A percentile compares a stretch with the other conserved stretches of the same genome.
These are phyloP conservation scores for Viridothelium virens DNA, from an alignment of 495 filamentous ascomycete genomes.

Conservation along the genomic window DNA sequence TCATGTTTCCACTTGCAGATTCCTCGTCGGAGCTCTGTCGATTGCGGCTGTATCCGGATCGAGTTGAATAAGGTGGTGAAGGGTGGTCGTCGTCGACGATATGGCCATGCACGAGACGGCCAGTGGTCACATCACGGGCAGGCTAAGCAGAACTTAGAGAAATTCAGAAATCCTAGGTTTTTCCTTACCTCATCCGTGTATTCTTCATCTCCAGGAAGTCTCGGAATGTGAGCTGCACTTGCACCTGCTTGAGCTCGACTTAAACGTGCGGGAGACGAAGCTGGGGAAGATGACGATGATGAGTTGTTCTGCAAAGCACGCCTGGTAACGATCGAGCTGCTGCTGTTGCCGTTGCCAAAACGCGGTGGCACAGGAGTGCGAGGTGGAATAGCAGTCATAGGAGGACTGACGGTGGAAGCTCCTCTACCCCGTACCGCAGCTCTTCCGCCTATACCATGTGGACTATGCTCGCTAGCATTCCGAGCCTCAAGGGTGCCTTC, in stretches of 20 bases:
- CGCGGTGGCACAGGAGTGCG: not conserved
- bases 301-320: not conserved
- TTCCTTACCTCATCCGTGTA: conserved; percentile 64
- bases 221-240: not conserved
- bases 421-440: not conserved
- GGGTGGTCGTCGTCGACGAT: conserved; percentile 91
- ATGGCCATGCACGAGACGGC: conserved; percentile 87
- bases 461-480: not conserved
- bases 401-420: conserved; percentile 1
- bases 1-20: conserved; percentile 50
- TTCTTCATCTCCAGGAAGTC: conserved; percentile 43
- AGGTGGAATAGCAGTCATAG: conserved; percentile 10
- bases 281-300: conserved; percentile 4
- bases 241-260: not conserved
- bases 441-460: not conserved
- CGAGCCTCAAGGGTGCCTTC: conserved; percentile 3
- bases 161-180: not conserved
- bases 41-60: conserved; percentile 37
- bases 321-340: not conserved
- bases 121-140: conserved; percentile 83
- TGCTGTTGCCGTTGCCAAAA: not conserved
- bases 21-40: conserved; percentile 35
- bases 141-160: conserved; percentile 35
- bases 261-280: not conserved
- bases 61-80: conserved; percentile 61